A percentile compares a stretch with the other conserved stretches of the same genome.
These are phyloP conservation scores for Neofusicoccum parvum DNA, from an alignment of 2,329 filamentous ascomycete genomes.

Conservation along the genomic window DNA sequence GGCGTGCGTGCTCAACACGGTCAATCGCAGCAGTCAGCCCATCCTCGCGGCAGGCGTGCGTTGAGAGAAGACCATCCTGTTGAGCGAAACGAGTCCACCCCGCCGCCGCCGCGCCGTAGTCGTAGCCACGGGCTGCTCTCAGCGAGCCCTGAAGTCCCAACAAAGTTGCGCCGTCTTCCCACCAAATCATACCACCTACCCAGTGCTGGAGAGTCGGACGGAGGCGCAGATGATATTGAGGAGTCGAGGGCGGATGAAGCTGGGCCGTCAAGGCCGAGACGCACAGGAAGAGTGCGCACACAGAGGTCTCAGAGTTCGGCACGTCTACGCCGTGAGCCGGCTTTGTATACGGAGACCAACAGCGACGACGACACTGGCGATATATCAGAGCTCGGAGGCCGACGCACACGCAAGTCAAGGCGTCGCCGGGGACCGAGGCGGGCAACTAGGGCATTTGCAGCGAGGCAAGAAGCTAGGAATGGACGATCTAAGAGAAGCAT, in stretches of 20 bases:
- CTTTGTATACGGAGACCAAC: not conserved
- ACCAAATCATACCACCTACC: slow-evolving; percentile 20
- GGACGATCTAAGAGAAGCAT: not conserved
- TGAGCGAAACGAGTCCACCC: not conserved
- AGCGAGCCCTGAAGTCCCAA: slow-evolving; percentile 15
- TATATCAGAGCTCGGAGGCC: not conserved
- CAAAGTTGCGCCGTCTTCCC: slow-evolving; percentile 17
- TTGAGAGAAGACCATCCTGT: slow-evolving; percentile 34
- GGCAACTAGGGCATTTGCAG: not conserved
- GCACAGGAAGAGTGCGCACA: not conserved
- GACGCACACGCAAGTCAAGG: not conserved
- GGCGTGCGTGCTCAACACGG: not conserved
- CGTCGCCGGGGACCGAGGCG: slow-evolving; percentile 5
- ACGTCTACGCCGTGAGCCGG: slow-evolving; percentile 13
- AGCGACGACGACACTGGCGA: slow-evolving; percentile 9
- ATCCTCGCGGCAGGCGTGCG: slow-evolving; percentile 21
- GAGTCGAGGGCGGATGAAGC: not conserved
- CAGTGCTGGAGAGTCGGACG: slow-evolving; percentile 12
- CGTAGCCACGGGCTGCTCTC: slow-evolving; percentile 16
- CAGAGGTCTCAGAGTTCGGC: slow-evolving; percentile 10
- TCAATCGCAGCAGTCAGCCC: not conserved
- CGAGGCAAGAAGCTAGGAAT: not conserved
- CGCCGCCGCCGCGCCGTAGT: not conserved
- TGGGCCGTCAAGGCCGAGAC: slow-evolving; percentile 10
- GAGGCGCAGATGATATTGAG: not conserved